phyloP scores from a whole-genome alignment of 2,329 filamentous ascomycete species.

The Aspergillus costaricaensis region DNA sequence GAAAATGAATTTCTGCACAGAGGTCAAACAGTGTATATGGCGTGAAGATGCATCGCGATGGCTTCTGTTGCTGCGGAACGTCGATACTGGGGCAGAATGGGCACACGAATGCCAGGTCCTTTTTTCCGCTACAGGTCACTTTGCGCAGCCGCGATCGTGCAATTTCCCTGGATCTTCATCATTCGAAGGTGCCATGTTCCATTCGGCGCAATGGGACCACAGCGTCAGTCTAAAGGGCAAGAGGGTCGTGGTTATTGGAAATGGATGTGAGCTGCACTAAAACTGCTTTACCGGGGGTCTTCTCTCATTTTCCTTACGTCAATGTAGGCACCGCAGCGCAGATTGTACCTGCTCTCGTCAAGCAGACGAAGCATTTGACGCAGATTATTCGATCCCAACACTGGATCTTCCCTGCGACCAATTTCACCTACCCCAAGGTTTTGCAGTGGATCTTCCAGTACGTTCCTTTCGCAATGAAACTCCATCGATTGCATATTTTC shows the following conservation, averaged over 20 bases:
- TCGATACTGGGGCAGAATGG: conserved; percentile 21
- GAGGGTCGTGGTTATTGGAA: conserved; percentile 31
- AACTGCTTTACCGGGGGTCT: no score
- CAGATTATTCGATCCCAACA: conserved; percentile 60
- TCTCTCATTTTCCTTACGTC: not conserved
- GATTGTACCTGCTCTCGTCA: conserved; percentile 31
- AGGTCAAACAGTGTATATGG: conserved; percentile 43
- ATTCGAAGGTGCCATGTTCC: conserved; percentile 28
- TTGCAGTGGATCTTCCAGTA: conserved; percentile 52
- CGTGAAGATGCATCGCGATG: conserved; percentile 54
- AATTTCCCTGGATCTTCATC: conserved; percentile 27
- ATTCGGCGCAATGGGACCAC: conserved; percentile 31
- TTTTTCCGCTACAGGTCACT: conserved; percentile 56
- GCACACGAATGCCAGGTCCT: conserved; percentile 53
- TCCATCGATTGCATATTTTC: conserved; percentile 43
- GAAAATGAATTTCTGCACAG: conserved; percentile 14
- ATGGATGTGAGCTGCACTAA: conserved; percentile 32
- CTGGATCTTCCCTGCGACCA: conserved; percentile 53
- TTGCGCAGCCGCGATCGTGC: conserved; percentile 53
- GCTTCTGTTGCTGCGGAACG: conserved; percentile 35
- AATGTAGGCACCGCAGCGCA: conserved; percentile 27
- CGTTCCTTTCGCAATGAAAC: conserved; percentile 46
- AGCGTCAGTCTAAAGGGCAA: conserved; percentile 26
- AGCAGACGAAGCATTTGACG: conserved; percentile 55
- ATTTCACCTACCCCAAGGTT: conserved; percentile 49